phyloP scores from a whole-genome alignment of 805 yeast species.

The Kazachstania kunashirensis region DNA sequence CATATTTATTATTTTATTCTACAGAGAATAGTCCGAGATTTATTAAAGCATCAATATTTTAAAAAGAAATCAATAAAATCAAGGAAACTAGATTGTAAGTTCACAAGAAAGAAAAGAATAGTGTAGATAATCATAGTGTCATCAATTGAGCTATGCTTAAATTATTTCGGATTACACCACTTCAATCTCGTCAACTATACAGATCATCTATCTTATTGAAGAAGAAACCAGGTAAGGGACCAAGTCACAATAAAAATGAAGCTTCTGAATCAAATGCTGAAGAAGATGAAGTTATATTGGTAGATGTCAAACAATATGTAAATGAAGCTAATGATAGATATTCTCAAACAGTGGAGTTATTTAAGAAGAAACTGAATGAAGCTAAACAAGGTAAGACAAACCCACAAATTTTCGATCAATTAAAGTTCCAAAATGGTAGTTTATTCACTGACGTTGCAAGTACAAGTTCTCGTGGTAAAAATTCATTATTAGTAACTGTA shows the following conservation, averaged over 20 bases:
- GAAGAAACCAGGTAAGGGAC: slow-evolving; percentile 6
- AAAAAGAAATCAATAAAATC: too few relatives aligned
- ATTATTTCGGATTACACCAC: not conserved
- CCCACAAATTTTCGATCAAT: slow-evolving; percentile 53
- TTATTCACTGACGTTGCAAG: slow-evolving; percentile 60
- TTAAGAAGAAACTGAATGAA: slow-evolving; percentile 48
- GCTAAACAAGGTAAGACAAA: slow-evolving; percentile 61
- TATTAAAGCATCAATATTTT: too few relatives aligned
- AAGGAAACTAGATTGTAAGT: too few relatives aligned
- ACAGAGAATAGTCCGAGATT: too few relatives aligned
- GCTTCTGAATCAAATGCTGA: not conserved
- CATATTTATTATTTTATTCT: too few relatives aligned
- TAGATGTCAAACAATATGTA: slow-evolving; percentile 7
- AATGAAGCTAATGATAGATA: slow-evolving; percentile 25
- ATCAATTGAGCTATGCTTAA: not conserved
- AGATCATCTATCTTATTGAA: not conserved
- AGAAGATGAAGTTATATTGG: slow-evolving; percentile 2
- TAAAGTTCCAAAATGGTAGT: slow-evolving; percentile 40
- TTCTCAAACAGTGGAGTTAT: slow-evolving; percentile 40
- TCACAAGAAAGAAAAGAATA: too few relatives aligned
- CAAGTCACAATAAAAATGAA: slow-evolving; percentile 1
- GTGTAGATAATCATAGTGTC: too few relatives aligned
- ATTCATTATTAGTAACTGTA: slow-evolving; percentile 66
- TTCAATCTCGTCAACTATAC: not conserved
- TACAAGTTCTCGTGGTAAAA: slow-evolving; percentile 56